phyloP scores from a whole-genome alignment of 164 flowering plant genomes.

The Amborella trichopoda region DNA sequence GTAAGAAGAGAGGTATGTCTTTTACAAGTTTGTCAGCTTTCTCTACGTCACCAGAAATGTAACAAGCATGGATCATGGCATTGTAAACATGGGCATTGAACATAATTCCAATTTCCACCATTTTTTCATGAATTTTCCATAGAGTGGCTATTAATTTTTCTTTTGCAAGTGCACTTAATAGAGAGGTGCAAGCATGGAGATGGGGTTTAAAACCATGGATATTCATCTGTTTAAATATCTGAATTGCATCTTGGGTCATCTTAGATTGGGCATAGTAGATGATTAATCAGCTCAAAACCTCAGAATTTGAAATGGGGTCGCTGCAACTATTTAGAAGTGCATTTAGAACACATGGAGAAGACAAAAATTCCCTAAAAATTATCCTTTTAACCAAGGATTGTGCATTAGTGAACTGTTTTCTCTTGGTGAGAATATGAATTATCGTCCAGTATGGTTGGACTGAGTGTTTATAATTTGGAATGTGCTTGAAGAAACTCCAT shows the following conservation, averaged over 20 bases:
- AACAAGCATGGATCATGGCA: conserved; percentile 85
- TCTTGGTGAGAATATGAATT: conserved; percentile 47
- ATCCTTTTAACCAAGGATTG: conserved; percentile 53
- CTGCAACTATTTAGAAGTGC: conserved; percentile 24
- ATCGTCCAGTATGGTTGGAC: conserved; percentile 62
- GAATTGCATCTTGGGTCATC: conserved; percentile 61
- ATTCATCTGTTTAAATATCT: conserved; percentile 73
- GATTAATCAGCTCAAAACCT: conserved; percentile 78
- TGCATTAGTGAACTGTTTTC: conserved; percentile 43
- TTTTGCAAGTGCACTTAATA: conserved; percentile 59
- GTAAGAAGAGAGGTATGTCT: conserved; percentile 64
- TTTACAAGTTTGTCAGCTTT: conserved; percentile 49
- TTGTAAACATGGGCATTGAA: conserved; percentile 65
- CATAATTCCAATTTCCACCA: conserved; percentile 47
- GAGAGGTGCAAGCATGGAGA: conserved; percentile 66
- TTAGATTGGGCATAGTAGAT: conserved; percentile 48
- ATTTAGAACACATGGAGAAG: conserved; percentile 56
- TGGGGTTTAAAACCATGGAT: conserved; percentile 41
- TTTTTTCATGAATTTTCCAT: conserved; percentile 64
- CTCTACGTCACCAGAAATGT: conserved; percentile 59
- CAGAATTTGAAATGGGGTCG: conserved; percentile 47
- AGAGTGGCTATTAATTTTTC: conserved; percentile 45
- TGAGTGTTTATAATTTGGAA: conserved; percentile 51
- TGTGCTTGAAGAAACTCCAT: conserved; percentile 63
- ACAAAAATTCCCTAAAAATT: conserved; percentile 43